These are phyloP conservation scores for Paramarasmius palmivorus DNA, from an alignment of 1,284 basidiomycete species.

Conservation along the genomic window DNA sequence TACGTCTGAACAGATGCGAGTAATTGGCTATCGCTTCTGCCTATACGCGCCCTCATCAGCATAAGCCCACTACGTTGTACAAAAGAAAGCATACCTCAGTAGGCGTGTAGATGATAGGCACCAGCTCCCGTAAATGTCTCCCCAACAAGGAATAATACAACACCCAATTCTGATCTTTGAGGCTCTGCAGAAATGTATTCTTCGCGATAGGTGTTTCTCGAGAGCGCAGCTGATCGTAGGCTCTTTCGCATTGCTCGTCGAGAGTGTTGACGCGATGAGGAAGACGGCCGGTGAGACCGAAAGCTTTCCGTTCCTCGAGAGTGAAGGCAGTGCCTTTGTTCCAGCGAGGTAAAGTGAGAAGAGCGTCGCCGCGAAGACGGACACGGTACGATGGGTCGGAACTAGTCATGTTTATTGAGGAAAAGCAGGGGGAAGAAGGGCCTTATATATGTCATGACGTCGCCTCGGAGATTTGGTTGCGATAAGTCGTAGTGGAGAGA, in stretches of 20 bases:
- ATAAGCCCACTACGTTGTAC: neutral
- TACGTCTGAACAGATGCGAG: constrained; percentile 78
- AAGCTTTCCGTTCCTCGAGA: constrained; percentile 60
- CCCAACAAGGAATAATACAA: constrained; percentile 69
- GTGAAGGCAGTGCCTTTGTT: constrained; percentile 80
- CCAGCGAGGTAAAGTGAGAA: constrained; percentile 66
- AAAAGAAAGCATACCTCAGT: constrained; percentile 48
- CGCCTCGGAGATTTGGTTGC: too few species aligned
- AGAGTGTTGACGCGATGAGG: constrained; percentile 76
- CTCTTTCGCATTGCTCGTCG: constrained; percentile 73
- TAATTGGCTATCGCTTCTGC: constrained; percentile 81
- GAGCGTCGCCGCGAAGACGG: constrained; percentile 55
- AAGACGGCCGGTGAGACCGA: constrained; percentile 77
- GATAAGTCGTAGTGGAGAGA: too few species aligned
- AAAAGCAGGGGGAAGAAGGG: neutral
- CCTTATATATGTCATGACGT: neutral
- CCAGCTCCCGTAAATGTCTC: constrained; percentile 69
- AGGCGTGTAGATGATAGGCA: constrained; percentile 76
- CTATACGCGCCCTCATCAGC: constrained; percentile 28
- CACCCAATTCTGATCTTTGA: constrained; percentile 77
- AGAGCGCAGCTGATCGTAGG: constrained; percentile 63
- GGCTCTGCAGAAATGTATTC: constrained; percentile 70
- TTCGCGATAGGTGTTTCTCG: constrained; percentile 55
- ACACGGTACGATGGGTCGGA: constrained; percentile 31
- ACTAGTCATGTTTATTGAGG: neutral